Evolutionary conservation across 23 red algal genomes (phyloP).

Genomic region (Gracilaria caudata): DNA sequence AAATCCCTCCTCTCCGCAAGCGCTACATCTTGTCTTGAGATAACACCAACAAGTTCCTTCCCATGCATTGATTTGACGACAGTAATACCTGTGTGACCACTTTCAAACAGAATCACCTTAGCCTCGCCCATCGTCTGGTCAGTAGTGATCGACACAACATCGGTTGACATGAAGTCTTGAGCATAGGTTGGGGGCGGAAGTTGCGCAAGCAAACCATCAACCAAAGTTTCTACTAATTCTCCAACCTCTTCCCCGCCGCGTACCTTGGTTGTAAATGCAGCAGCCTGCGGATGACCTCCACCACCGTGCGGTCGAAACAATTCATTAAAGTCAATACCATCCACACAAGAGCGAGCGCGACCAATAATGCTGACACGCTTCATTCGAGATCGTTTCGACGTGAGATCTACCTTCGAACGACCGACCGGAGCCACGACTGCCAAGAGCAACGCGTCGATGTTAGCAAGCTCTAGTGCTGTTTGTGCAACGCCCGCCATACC

Average conservation of each 20-base stretch:
- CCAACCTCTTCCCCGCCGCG: slow-evolving; percentile 24
- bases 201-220: slow-evolving; percentile 38
- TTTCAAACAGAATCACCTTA: slow-evolving; percentile 50
- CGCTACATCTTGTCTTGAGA: slow-evolving; percentile 41
- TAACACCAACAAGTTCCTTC: slow-evolving; percentile 55
- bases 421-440: slow-evolving; percentile 4
- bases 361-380: slow-evolving; percentile 55
- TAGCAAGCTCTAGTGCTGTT: slow-evolving; percentile 41
- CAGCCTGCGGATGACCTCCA: slow-evolving; percentile 70
- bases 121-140: slow-evolving; percentile 48
- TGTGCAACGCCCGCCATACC: slow-evolving; percentile 67
- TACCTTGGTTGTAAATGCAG: slow-evolving; percentile 20
- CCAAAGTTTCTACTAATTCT: slow-evolving; percentile 35
- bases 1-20: slow-evolving; percentile 43
- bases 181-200: slow-evolving; percentile 39
- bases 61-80: slow-evolving; percentile 32
- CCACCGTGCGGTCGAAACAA: slow-evolving; percentile 46
- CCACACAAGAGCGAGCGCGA: slow-evolving; percentile 45
- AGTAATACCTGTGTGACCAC: slow-evolving; percentile 46
- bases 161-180: slow-evolving; percentile 52
- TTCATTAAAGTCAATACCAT: slow-evolving; percentile 60
- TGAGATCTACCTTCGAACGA: not conserved
- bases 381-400: not conserved
- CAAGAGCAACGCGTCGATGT: slow-evolving; percentile 56
- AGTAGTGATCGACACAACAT: slow-evolving; percentile 29